phyloP scores from a whole-genome alignment of 2,329 filamentous ascomycete species.

The Mariannaea elegans region DNA sequence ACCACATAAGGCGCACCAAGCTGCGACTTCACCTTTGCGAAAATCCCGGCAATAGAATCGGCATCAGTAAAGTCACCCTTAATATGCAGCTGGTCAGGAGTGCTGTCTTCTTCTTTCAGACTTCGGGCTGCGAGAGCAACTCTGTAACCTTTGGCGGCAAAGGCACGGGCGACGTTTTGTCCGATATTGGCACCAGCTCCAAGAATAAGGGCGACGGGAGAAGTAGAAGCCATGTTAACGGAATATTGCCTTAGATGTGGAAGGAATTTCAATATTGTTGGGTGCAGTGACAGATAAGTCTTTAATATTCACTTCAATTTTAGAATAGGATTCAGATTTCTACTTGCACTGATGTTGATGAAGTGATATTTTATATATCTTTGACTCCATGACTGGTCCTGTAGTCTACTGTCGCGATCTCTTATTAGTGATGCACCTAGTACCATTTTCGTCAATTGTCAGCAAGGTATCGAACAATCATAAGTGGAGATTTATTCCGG shows the following conservation, averaged over 20 bases:
- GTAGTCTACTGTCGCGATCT: background rate
- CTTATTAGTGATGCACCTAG: background rate
- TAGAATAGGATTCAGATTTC: too few relatives aligned
- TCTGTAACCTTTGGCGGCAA: slow-evolving; percentile 35
- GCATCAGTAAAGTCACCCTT: slow-evolving; percentile 49
- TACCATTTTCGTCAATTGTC: background rate
- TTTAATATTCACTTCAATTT: too few relatives aligned
- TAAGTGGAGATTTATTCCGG: background rate
- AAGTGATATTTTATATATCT: too few relatives aligned
- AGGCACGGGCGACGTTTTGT: slow-evolving; percentile 28
- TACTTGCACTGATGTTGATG: too few relatives aligned
- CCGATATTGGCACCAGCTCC: slow-evolving; percentile 36
- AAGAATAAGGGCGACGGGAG: slow-evolving; percentile 35
- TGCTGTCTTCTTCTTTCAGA: slow-evolving; percentile 32
- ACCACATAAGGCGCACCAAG: slow-evolving; percentile 31
- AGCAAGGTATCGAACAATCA: background rate
- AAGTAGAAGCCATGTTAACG: background rate
- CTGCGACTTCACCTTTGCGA: slow-evolving; percentile 21
- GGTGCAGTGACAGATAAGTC: too few relatives aligned
- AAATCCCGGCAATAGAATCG: slow-evolving; percentile 18
- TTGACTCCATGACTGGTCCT: too few relatives aligned
- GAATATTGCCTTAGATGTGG: too few relatives aligned
- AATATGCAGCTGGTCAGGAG: slow-evolving; percentile 41
- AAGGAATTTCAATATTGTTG: too few relatives aligned
- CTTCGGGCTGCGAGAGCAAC: slow-evolving; percentile 32